Base-by-base conservation (phyloP, 306 rosid species). In the Abrus precatorius region DNA sequence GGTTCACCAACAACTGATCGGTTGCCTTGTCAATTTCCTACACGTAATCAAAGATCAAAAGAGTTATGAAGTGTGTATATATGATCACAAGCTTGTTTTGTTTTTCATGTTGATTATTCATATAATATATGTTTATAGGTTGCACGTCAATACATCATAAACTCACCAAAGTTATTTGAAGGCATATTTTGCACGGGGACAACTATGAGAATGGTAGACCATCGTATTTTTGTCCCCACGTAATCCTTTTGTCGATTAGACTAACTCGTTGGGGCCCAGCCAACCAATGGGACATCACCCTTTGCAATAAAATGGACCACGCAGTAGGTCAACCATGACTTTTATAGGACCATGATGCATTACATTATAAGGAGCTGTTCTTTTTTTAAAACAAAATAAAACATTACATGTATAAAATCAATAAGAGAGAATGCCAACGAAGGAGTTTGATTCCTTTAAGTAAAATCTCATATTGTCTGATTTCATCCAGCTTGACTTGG, bases 1-100 rank as follows among this genome's bases (percentile, higher is more conserved):
- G 75, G 79, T 49, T 69, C 80, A 66, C 85, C 94, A 90, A 83
- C 94, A 74, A 85, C 93, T 75, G 78, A 73, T 84, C 63, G 64
- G 99, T 84, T 95, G 89, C 54, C 49, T 44, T 67, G 92, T 95
- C 98, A 76, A 83, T 83, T 85, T 2, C 45, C 45, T 56, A 65
- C 82, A 69, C 50, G 88, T 61, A 86, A 67, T 55, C 65, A 34
- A 79, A 87, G 84, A 83, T 86, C 81, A 73, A 27, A 43, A 20
- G 20, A 20, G 20, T 20, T 20, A 20, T 20, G 20, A 20, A 20
- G 20, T 20, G 20, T 20, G 20, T 20, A 20, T 20, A 20, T 20
- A 20, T 20, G 20, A 87, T 84, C 48, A 72, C 54, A 59, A 76
- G 44, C 29, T 70, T 67, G 20, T 71, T 84, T 79, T 67, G 69